Conservation (phyloP, 345 rosid species). For the Iberis pinnata region DNA sequence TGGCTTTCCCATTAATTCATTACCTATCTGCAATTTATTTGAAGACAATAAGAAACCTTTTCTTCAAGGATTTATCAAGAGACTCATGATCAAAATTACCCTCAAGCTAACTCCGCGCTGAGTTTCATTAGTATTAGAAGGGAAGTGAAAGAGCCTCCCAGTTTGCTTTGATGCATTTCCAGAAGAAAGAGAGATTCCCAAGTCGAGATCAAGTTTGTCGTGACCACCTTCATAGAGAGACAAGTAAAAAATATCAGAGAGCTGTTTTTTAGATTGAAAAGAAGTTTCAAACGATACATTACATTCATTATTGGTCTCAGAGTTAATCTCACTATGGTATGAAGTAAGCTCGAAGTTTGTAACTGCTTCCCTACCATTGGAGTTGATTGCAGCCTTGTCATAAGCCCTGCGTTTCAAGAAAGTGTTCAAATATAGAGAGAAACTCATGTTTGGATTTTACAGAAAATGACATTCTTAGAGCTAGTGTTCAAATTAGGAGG, state of each 20-base stretch:
- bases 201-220: constrained; percentile 28
- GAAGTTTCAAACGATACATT: not conserved
- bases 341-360: constrained; percentile 77
- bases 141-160: constrained; percentile 21
- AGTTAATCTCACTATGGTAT: constrained; percentile 52
- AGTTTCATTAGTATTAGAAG: constrained; percentile 20
- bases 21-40: constrained; percentile 18
- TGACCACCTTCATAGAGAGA: constrained; percentile 18
- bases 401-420: constrained; percentile 50
- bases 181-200: constrained; percentile 28
- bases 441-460: not conserved
- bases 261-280: not conserved
- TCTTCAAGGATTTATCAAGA: not conserved
- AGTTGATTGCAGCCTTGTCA: constrained; percentile 87
- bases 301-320: constrained; percentile 54
- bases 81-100: constrained; percentile 9
- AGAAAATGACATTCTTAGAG: not conserved
- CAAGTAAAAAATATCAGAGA: constrained; percentile 1
- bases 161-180: constrained; percentile 22
- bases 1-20: constrained; percentile 25
- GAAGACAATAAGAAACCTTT: constrained; percentile 1
- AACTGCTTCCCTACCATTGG: constrained; percentile 85
- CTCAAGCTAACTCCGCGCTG: constrained; percentile 25
- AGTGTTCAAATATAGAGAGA: not conserved
- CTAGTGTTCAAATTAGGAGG: no score